Percentiles rank a stretch among this genome's conserved stretches.
phyloP scores from a whole-genome alignment of 179 eudicot species.

The Beta corolliflora region DNA sequence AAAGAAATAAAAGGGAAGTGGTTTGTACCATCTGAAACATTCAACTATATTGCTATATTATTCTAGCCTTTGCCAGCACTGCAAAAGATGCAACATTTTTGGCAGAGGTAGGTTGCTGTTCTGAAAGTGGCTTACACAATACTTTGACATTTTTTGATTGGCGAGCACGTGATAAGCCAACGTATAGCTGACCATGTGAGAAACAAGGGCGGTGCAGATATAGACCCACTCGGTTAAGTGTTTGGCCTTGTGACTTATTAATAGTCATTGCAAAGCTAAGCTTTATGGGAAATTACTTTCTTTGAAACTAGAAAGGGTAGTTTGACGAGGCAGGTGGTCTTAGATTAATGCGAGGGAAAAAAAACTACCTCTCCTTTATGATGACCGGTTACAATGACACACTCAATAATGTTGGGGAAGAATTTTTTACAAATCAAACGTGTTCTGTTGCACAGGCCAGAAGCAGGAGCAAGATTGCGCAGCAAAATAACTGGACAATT shows the following conservation, averaged over 20 bases:
- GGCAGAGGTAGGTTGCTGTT: too few species aligned
- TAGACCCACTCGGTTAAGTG: neutral
- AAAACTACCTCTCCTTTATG: neutral
- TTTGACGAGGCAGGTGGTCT: neutral
- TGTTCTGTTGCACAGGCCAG: neutral
- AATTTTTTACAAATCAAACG: neutral
- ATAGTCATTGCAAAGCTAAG: neutral
- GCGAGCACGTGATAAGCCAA: neutral
- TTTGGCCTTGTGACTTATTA: neutral
- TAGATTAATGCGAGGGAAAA: neutral
- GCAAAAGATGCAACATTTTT: too few species aligned
- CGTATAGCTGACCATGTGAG: neutral
- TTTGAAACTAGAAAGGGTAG: neutral
- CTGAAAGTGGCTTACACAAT: too few species aligned
- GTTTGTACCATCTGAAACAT: too few species aligned
- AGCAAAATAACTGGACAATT: neutral
- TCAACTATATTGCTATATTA: too few species aligned
- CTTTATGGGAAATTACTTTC: neutral
- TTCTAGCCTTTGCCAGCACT: too few species aligned
- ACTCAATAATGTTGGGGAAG: neutral
- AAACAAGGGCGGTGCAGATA: neutral
- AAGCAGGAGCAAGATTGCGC: slow-evolving; percentile 1
- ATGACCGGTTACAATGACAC: neutral
- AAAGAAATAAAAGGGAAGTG: too few species aligned
- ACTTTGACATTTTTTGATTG: too few species aligned